Conservation (phyloP, 2,329 filamentous ascomycete species). For the Nemania sp. region DNA sequence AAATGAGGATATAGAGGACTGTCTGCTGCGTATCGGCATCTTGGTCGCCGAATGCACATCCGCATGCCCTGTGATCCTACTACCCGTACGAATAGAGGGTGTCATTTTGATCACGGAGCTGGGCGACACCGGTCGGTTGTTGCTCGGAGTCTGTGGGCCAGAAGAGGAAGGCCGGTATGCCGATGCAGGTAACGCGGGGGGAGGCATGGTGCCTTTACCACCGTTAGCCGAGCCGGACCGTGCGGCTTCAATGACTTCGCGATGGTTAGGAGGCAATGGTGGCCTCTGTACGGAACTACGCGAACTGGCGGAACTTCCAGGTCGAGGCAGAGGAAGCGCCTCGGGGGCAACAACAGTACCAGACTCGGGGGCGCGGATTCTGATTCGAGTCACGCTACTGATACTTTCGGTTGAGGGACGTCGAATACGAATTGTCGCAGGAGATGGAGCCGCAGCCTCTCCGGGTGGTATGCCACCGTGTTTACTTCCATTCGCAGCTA, state of each 20-base stretch:
- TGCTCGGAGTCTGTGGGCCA: conserved; percentile 66
- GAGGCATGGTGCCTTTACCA: conserved; percentile 69
- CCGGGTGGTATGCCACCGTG: conserved; percentile 35
- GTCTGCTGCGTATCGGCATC: conserved; percentile 54
- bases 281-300: conserved; percentile 57
- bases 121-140: conserved; percentile 50
- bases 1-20: conserved; percentile 93
- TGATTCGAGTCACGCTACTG: conserved; percentile 48
- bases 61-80: conserved; percentile 53
- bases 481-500: conserved; percentile 24
- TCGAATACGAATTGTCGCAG: conserved; percentile 48
- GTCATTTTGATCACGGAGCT: conserved; percentile 56
- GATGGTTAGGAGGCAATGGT: conserved; percentile 81
- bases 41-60: conserved; percentile 56
- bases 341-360: conserved; percentile 46
- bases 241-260: conserved; percentile 81
- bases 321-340: conserved; percentile 53
- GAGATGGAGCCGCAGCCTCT: conserved; percentile 40
- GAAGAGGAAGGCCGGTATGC: conserved; percentile 55
- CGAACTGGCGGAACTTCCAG: conserved; percentile 74
- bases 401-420: conserved; percentile 55
- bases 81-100: conserved; percentile 58
- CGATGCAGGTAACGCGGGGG: conserved; percentile 81
- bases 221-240: conserved; percentile 60
- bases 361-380: conserved; percentile 44